These are phyloP conservation scores for Aureobasidium leucospermi DNA, from an alignment of 2,329 filamentous ascomycete genomes.

Conservation along the genomic window DNA sequence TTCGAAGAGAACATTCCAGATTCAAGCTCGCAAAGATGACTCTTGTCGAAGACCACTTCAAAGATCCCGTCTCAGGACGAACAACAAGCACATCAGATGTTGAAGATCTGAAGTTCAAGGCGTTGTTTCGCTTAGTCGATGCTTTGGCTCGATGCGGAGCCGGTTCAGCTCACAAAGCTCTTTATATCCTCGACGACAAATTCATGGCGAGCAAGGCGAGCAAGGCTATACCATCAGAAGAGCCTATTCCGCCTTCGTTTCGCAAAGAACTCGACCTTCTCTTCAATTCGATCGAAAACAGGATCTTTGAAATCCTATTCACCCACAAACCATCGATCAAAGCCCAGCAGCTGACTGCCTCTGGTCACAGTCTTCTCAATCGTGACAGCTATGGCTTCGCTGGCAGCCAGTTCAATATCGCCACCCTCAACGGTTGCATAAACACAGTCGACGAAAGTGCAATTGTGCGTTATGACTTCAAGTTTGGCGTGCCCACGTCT, in stretches of 20 bases:
- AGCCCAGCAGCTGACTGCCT: neutral
- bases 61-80: neutral
- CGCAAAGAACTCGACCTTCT: neutral
- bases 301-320: neutral
- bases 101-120: constrained; percentile 16
- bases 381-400: neutral
- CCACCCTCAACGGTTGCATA: neutral
- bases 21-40: constrained; percentile 5
- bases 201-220: neutral
- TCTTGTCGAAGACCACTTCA: neutral
- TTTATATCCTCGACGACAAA: constrained; percentile 12
- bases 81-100: neutral
- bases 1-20: neutral
- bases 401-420: neutral
- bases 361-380: neutral
- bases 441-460: neutral
- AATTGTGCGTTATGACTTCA: neutral
- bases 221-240: neutral
- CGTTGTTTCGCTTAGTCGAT: constrained; percentile 19
- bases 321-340: neutral
- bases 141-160: constrained; percentile 22
- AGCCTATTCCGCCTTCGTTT: neutral
- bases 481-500: neutral
- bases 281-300: neutral
- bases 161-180: constrained; percentile 19